A percentile compares a stretch with the other conserved stretches of the same genome.
phyloP scores from a whole-genome alignment of 2,329 filamentous ascomycete genomes.

The Penicillium brevicompactum region DNA sequence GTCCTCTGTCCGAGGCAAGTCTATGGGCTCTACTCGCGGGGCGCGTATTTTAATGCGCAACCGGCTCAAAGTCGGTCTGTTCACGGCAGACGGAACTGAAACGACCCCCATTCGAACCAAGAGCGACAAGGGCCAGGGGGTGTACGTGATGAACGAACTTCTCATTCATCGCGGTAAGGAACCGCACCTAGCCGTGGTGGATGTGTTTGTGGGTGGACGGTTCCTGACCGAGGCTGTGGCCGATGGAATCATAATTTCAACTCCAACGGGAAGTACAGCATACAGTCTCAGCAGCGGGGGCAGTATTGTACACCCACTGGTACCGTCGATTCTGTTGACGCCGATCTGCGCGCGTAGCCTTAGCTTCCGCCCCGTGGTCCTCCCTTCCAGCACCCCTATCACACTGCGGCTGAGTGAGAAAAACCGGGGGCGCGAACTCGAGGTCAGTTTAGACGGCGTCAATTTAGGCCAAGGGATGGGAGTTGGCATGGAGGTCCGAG shows the following conservation, averaged over 20 bases:
- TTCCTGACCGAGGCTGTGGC: slow-evolving; percentile 93
- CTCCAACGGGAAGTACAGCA: slow-evolving; percentile 91
- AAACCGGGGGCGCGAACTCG: slow-evolving; percentile 74
- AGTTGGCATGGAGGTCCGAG: slow-evolving; percentile 80
- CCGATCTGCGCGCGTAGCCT: slow-evolving; percentile 92
- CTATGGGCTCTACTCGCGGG: slow-evolving; percentile 72
- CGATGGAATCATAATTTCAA: slow-evolving; percentile 91
- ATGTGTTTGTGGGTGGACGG: slow-evolving; percentile 84
- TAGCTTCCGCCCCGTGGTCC: slow-evolving; percentile 85
- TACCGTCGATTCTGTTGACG: slow-evolving; percentile 84
- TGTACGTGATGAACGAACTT: slow-evolving; percentile 89
- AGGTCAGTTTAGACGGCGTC: slow-evolving; percentile 78
- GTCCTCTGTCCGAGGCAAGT: slow-evolving; percentile 76
- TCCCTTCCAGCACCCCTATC: slow-evolving; percentile 83
- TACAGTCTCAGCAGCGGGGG: slow-evolving; percentile 94
- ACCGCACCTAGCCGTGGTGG: slow-evolving; percentile 87
- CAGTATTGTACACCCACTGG: slow-evolving; percentile 90
- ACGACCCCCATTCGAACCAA: slow-evolving; percentile 31
- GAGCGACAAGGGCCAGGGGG: slow-evolving; percentile 44
- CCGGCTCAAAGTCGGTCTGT: slow-evolving; percentile 82
- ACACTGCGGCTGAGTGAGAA: slow-evolving; percentile 78
- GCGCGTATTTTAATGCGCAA: slow-evolving; percentile 85
- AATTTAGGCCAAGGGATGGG: slow-evolving; percentile 65
- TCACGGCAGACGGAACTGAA: slow-evolving; percentile 69
- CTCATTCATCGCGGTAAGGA: slow-evolving; percentile 88